phyloP scores from a whole-genome alignment of 805 yeast genomes.

The Clavispora fructus region DNA sequence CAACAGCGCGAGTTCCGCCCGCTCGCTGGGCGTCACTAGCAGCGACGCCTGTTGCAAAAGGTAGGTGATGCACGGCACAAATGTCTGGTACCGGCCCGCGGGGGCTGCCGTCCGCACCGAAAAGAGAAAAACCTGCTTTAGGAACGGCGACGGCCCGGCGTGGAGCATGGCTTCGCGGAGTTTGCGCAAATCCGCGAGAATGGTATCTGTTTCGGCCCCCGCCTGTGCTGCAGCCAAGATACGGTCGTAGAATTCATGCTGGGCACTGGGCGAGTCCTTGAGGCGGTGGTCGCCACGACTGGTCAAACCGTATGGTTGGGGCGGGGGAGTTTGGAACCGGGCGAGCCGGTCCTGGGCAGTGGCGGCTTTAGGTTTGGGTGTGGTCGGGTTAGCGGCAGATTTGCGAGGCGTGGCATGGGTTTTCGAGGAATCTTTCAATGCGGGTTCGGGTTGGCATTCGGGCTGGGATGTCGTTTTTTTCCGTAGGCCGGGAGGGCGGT shows the following conservation, averaged over 20 bases:
- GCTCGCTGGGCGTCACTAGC: conserved; percentile 18
- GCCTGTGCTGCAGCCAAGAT: conserved; percentile 19
- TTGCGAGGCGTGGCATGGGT: too few relatives aligned
- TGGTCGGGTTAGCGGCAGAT: too few relatives aligned
- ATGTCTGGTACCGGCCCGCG: conserved; percentile 48
- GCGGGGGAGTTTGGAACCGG: not conserved
- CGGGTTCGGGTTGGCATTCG: too few relatives aligned
- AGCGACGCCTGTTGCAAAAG: conserved; percentile 24
- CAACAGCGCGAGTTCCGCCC: conserved; percentile 36
- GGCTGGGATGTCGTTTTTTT: not conserved
- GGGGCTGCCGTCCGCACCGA: conserved; percentile 43
- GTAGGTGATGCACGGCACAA: conserved; percentile 47
- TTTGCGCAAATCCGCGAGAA: conserved; percentile 37
- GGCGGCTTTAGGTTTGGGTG: not conserved
- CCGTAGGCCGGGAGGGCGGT: not conserved
- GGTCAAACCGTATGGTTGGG: conserved; percentile 42
- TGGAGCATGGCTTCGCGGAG: conserved; percentile 51
- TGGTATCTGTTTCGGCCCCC: conserved; percentile 5
- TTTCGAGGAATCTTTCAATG: too few relatives aligned
- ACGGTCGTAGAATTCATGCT: conserved; percentile 35
- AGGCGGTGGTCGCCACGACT: conserved; percentile 60
- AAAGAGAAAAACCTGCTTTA: conserved; percentile 42
- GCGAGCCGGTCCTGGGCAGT: not conserved
- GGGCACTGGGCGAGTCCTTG: conserved; percentile 37
- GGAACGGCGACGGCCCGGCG: conserved; percentile 31